phyloP scores from a whole-genome alignment of 2,329 filamentous ascomycete genomes.

The Gnomoniopsis smithogilvyi region DNA sequence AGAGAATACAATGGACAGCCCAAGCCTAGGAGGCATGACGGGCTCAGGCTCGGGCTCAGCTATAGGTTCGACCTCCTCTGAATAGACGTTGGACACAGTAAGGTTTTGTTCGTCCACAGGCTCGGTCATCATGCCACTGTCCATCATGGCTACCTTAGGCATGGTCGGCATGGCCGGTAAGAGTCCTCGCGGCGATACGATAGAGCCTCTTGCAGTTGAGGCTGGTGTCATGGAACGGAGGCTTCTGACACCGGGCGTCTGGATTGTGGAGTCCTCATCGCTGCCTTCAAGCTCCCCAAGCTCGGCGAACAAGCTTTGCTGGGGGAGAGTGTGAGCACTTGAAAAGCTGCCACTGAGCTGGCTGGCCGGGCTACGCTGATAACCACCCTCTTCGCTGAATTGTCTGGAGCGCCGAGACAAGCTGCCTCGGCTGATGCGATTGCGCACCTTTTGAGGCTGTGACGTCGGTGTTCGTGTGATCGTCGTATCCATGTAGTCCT shows the following conservation, averaged over 20 bases:
- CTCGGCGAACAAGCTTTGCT: conserved; percentile 86
- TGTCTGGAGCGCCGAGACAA: conserved; percentile 58
- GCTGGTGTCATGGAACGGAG: conserved; percentile 45
- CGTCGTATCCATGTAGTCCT: conserved; percentile 47
- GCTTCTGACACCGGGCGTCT: conserved; percentile 51
- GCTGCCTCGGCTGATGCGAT: conserved; percentile 65
- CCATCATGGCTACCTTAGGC: conserved; percentile 54
- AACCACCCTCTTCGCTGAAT: conserved; percentile 54
- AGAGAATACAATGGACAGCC: conserved; percentile 28
- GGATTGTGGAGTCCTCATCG: conserved; percentile 65
- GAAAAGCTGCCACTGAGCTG: conserved; percentile 52
- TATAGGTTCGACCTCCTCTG: conserved; percentile 40
- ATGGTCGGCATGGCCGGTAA: conserved; percentile 45
- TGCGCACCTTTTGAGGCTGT: conserved; percentile 65
- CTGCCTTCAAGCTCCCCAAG: conserved; percentile 76
- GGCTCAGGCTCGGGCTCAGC: conserved; percentile 30
- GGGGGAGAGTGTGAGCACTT: conserved; percentile 47
- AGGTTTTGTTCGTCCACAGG: conserved; percentile 43
- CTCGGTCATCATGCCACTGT: conserved; percentile 60
- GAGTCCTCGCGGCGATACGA: conserved; percentile 36
- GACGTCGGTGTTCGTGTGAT: conserved; percentile 61
- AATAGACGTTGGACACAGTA: conserved; percentile 41
- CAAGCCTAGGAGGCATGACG: conserved; percentile 30
- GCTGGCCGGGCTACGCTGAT: conserved; percentile 60
- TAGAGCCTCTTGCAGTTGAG: conserved; percentile 39